Evolutionary conservation across 768 basidiomycete species (phyloP), one percentile per base, ranked within the genome.

Genomic region (Boletales sp.): DNA sequence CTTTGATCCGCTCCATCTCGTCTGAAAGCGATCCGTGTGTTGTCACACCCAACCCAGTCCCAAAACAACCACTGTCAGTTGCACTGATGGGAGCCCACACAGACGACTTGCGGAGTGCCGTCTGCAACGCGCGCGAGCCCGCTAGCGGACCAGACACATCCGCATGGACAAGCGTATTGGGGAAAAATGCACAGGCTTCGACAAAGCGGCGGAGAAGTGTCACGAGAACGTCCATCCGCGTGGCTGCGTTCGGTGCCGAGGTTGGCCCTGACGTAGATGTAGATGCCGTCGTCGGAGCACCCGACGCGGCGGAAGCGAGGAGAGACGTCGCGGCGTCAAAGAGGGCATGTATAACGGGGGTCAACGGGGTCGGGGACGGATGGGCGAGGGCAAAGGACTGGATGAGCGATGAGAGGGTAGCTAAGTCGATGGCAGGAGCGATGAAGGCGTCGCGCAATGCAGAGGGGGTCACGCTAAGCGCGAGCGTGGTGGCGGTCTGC

Each of bases 1-100:
- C 65, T 18, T 80, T 81, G 48, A 84, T 82, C 15, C 82, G 74
- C 49, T 83, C 80, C 77, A 84, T 79, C 59, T 83, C 81, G 56
- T 81, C 81, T 8, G 75, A 70, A 43, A 82, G 67, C 17, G 78
- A 77, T 0, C 65, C 51, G 5, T 62, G 56, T 10, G 46, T 39
- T 5, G 56, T 5, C 21, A 18, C 34, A 15, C 45, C 25, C 25
- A 28, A 28, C 25, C 25, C 43, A 1, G 30, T 14, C 19, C 47
- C 11, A 8, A 34, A 35, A 3, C 19, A n/a, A 6, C 15, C 13
- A 4, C 35, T 42, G 9, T 28, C 25, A 28, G 25, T 28, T 28
- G 41, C 39, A 33, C 40, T 54, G 42, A 61, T 64, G 4, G 78
- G 72, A 0, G 70, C 69, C 82, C 82, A 84, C 8, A 75, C 75